Evolutionary conservation across 192 early-diverging fungal species (phyloP).

Genomic region (Thoreauomyces humboldtii): DNA sequence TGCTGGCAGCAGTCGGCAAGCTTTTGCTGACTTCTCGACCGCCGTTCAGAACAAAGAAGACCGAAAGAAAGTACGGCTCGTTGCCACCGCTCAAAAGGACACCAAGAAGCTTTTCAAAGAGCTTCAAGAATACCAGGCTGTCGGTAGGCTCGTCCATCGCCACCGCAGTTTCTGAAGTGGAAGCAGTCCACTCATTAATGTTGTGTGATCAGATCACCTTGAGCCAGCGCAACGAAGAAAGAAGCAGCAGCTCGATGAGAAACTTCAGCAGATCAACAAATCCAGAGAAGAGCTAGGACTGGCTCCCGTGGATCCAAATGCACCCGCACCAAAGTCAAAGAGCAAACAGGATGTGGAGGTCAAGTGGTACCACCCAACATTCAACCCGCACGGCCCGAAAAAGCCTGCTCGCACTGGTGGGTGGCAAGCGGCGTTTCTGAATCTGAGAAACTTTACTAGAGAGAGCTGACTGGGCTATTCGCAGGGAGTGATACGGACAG

Average conservation of each 20-base stretch:
- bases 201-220: neutral
- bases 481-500: constrained; percentile 14
- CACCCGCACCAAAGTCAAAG: constrained; percentile 13
- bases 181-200: neutral
- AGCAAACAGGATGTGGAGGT: constrained; percentile 23
- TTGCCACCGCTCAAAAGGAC: constrained; percentile 56
- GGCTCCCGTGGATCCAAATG: constrained; percentile 13
- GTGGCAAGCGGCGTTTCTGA: neutral
- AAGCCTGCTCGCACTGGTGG: constrained; percentile 10
- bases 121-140: constrained; percentile 38
- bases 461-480: too few relatives aligned
- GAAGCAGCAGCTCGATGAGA: constrained; percentile 42
- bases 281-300: constrained; percentile 43
- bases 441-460: too few relatives aligned
- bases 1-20: neutral
- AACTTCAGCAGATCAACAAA: constrained; percentile 55
- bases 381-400: constrained; percentile 46
- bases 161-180: neutral
- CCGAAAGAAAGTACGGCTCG: constrained; percentile 52
- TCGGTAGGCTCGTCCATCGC: constrained; percentile 38
- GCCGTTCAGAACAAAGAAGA: constrained; percentile 61
- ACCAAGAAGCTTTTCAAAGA: constrained; percentile 52
- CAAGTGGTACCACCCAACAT: constrained; percentile 48
- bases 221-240: constrained; percentile 33
- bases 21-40: neutral